Evolutionary conservation across 2,329 filamentous ascomycete genomes (phyloP), one percentile per base, ranked within the genome.

Genomic region (Sclerotinia spermophila): DNA sequence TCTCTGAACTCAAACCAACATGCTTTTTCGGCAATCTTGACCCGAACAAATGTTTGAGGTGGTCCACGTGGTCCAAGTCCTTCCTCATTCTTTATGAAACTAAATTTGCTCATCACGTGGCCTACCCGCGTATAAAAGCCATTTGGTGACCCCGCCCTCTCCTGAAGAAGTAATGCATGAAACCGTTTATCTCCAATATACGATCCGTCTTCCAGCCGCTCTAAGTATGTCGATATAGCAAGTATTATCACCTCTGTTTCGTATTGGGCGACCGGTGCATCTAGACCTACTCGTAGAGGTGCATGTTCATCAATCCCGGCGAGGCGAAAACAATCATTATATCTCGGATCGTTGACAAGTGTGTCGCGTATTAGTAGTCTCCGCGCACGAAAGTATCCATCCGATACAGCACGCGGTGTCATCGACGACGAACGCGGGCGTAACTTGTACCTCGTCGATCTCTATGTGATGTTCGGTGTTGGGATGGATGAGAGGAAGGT

Each of bases 61-160:
- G 2, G 4, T 13, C 27, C 19, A 8, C 2, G 5, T 53, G 2
- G 4, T 13, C 27, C 19, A 40, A 33, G 8, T 2, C 27, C 11
- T 33, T 1, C 5, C 5, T 11, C 2, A 11, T 62, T 5, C 27
- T 30, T 4, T 17, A 45, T 21, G 11, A 24, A 62, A n/a, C 2
- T n/a, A 3, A 7, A 5, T 3, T 0, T 0, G 8, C 3, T 8
- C 2, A 0, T 0, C 42, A 1, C 30, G 4, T 0, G 1, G 6
- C 60, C 60, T 48, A 48, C 48, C 24, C 60, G 60, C 4, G 42
- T 64, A 8, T 64, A 64, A n/a, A 48, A 64, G 42, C 42, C 42
- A 35, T 64, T 35, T 35, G 60, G 42, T 17, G 42, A 48, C 42
- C 30, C 30, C 0, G 5, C 30, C 17, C 30, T 45, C 42, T 45